phyloP scores from a whole-genome alignment of 176 grass and related monocot species.

The Carex myosuroides region DNA sequence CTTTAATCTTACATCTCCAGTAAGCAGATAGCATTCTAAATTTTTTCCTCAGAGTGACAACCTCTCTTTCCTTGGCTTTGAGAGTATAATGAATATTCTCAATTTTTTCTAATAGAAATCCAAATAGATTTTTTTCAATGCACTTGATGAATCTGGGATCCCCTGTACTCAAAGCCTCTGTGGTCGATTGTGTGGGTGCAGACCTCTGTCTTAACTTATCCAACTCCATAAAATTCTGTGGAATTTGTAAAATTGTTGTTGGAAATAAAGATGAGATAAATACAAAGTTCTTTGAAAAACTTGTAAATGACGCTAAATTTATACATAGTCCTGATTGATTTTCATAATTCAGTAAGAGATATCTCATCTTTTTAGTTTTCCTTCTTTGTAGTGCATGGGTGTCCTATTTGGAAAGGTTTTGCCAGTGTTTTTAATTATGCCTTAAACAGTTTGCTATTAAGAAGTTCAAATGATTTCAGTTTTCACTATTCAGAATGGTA shows the following conservation, averaged over 20 bases:
- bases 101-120: background rate
- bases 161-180: background rate
- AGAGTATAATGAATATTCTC: background rate
- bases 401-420: background rate
- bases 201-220: background rate
- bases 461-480: background rate
- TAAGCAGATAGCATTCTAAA: constrained; percentile 6
- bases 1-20: background rate
- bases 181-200: background rate
- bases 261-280: background rate
- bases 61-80: background rate
- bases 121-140: background rate
- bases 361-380: background rate
- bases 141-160: background rate
- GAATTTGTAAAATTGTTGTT: background rate
- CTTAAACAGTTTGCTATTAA: background rate
- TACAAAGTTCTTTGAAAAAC: background rate
- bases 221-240: background rate
- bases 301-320: background rate
- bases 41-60: background rate
- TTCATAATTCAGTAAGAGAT: background rate
- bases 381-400: background rate
- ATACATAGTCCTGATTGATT: background rate
- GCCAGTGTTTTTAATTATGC: background rate
- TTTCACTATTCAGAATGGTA: background rate